phyloP scores from a whole-genome alignment of 1,284 basidiomycete species.

The Ceratobasidium theobromae region DNA sequence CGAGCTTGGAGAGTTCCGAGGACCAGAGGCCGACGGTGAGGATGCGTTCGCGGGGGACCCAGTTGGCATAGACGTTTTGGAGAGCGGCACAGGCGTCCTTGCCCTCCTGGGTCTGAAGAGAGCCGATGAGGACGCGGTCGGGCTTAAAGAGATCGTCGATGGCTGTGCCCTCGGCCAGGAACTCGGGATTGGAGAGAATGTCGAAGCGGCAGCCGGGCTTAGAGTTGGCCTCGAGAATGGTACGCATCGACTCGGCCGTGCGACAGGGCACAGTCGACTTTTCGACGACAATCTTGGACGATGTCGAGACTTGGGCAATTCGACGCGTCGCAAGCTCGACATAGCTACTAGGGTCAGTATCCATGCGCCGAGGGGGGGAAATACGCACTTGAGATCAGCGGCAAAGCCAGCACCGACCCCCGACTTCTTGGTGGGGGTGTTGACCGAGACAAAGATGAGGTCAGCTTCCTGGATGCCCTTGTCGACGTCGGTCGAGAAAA shows the following conservation, averaged over 20 bases:
- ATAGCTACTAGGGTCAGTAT: slow-evolving; percentile 60
- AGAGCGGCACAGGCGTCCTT: slow-evolving; percentile 78
- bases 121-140: slow-evolving; percentile 96
- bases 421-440: slow-evolving; percentile 98
- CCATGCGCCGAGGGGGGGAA: slow-evolving; percentile 2
- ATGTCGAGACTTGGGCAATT: slow-evolving; percentile 87
- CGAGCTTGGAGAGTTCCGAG: slow-evolving; percentile 94
- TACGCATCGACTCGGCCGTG: slow-evolving; percentile 98
- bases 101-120: slow-evolving; percentile 85
- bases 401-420: slow-evolving; percentile 98
- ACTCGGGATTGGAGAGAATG: slow-evolving; percentile 99
- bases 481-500: slow-evolving; percentile 97
- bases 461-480: slow-evolving; percentile 91
- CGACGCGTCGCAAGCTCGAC: slow-evolving; percentile 95
- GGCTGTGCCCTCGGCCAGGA: slow-evolving; percentile 97
- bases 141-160: slow-evolving; percentile 85
- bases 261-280: slow-evolving; percentile 99
- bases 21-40: slow-evolving; percentile 98
- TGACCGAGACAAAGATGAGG: slow-evolving; percentile 86
- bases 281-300: slow-evolving; percentile 98
- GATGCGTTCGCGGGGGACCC: slow-evolving; percentile 89
- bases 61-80: slow-evolving; percentile 85
- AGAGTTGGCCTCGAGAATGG: slow-evolving; percentile 97
- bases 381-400: slow-evolving; percentile 89
- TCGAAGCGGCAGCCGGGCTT: slow-evolving; percentile 90